phyloP scores from a whole-genome alignment of 2,329 filamentous ascomycete species.

The Raffaelea albimanens region DNA sequence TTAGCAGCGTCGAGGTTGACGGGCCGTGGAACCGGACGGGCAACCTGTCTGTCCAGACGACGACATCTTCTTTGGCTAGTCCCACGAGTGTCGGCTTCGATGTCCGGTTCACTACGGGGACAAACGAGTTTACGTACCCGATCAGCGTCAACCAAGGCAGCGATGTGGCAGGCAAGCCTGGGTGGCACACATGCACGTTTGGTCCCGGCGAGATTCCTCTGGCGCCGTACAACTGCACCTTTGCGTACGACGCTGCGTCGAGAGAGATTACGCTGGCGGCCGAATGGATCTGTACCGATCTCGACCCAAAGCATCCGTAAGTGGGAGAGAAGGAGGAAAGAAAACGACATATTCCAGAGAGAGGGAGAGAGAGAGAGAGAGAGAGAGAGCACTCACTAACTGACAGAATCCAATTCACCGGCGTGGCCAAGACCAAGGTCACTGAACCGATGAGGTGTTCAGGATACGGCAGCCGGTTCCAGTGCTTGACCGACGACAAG shows the following conservation, averaged over 20 bases:
- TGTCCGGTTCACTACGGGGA: slow-evolving; percentile 10
- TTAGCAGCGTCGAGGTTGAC: slow-evolving; percentile 12
- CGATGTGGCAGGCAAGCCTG: neutral
- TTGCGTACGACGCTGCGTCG: slow-evolving; percentile 7
- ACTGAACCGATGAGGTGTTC: slow-evolving; percentile 9
- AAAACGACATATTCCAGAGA: too few species aligned
- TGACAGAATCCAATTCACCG: slow-evolving; percentile 15
- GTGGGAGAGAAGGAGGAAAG: too few species aligned
- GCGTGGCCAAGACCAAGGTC: slow-evolving; percentile 11
- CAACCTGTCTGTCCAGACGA: too few species aligned
- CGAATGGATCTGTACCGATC: slow-evolving; percentile 16
- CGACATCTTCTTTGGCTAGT: too few species aligned
- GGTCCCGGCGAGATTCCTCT: slow-evolving; percentile 11
- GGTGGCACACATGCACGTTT: slow-evolving; percentile 14
- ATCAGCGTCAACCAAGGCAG: slow-evolving; percentile 11
- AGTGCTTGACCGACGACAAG: too few species aligned
- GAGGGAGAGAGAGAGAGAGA: too few species aligned
- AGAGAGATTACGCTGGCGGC: slow-evolving; percentile 12
- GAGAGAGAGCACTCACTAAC: neutral
- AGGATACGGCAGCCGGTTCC: too few species aligned
- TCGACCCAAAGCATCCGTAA: slow-evolving; percentile 15
- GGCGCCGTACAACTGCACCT: slow-evolving; percentile 13
- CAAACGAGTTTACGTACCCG: slow-evolving; percentile 13
- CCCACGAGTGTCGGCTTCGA: slow-evolving; percentile 13
- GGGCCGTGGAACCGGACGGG: too few species aligned